phyloP scores from a whole-genome alignment of 257 asterid genomes.

The Petunia axillaris region DNA sequence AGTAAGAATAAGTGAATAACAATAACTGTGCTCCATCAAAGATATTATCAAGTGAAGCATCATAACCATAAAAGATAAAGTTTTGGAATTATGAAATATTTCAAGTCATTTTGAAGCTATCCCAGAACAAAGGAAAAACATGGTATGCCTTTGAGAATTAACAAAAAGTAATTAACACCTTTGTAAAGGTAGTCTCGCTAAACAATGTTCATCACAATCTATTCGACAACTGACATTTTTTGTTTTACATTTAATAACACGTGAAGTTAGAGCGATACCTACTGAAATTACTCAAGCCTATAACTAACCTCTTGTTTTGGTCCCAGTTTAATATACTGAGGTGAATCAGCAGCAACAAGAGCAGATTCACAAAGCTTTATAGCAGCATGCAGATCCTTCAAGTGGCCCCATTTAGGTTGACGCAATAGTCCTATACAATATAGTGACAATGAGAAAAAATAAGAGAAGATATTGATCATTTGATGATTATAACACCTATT shows the following conservation, averaged over 20 bases:
- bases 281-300: slow-evolving; percentile 7
- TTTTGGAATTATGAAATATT: background rate
- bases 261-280: background rate
- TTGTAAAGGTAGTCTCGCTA: slow-evolving; percentile 1
- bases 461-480: slow-evolving; percentile 20
- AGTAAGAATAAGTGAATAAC: slow-evolving; percentile 13
- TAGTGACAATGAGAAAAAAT: background rate
- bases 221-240: background rate
- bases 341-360: slow-evolving; percentile 68
- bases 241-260: background rate
- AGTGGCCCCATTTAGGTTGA: slow-evolving; percentile 96
- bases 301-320: slow-evolving; percentile 79
- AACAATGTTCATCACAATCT: background rate
- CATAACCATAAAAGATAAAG: slow-evolving; percentile 1
- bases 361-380: slow-evolving; percentile 96
- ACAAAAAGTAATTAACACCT: background rate
- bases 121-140: background rate
- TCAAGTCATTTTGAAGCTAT: slow-evolving; percentile 18
- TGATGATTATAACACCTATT: slow-evolving; percentile 2
- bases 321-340: slow-evolving; percentile 85
- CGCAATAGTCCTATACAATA: slow-evolving; percentile 69
- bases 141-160: background rate
- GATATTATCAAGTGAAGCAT: slow-evolving; percentile 6
- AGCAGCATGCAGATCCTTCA: slow-evolving; percentile 89
- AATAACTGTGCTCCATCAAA: slow-evolving; percentile 16